phyloP scores from a whole-genome alignment of 306 rosid species.

The Malus fusca region DNA sequence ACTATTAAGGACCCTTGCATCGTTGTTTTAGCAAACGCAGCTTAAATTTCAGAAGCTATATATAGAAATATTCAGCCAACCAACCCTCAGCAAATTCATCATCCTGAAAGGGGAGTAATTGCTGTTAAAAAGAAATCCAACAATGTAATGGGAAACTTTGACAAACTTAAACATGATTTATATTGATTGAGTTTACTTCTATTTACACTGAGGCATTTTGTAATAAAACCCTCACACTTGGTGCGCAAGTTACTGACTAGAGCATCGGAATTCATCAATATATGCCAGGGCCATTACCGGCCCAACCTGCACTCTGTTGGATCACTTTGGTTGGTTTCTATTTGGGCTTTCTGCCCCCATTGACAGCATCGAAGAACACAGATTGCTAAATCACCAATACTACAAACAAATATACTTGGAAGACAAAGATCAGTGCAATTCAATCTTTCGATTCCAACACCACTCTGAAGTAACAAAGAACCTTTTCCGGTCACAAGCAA shows the following conservation, averaged over 20 bases:
- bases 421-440: neutral
- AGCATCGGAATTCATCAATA: neutral
- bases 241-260: neutral
- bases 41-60: no score
- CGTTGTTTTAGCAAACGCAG: no score
- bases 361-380: neutral
- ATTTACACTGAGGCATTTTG: neutral
- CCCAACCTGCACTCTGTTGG: neutral
- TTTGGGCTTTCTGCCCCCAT: neutral
- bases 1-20: no score
- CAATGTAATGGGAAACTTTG: no score
- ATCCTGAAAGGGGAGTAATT: no score
- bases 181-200: neutral
- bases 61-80: no score
- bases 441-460: constrained; percentile 5
- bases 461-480: constrained; percentile 22
- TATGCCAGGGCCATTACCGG: neutral
- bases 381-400: neutral
- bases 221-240: no score
- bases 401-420: neutral
- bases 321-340: neutral
- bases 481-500: constrained; percentile 25
- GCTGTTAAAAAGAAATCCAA: no score
- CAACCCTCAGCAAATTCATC: no score
- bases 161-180: no score